Base-by-base conservation (phyloP, 495 filamentous ascomycete genomes). In the Penicillium bialowiezense region DNA sequence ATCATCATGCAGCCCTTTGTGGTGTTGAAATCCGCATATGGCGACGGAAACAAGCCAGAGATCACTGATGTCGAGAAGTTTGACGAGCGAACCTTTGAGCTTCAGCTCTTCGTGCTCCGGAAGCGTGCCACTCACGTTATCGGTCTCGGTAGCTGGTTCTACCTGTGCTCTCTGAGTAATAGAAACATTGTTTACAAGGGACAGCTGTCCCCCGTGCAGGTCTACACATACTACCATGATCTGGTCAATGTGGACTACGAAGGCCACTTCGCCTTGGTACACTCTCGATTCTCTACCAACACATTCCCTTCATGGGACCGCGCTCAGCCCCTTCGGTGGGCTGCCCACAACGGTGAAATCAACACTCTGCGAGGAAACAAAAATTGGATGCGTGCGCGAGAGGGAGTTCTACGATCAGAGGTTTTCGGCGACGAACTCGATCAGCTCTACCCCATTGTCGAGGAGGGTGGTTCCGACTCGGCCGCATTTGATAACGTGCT, bases 181-280 rank as follows among this genome's bases (percentile, higher is more conserved):
- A 90, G 90, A 67, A 99, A 97, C 71, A 97, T 99, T 67, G 88
- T 99, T 33, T 99, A 99, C 78, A 99, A 99, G 80, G 93, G 93
- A 51, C 93, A 99, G 69, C 75, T 99, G 53, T 88, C 93, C 34
- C 93, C 93, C 15, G 82, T 92, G 14, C 93, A 99, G 69, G 93
- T 99, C n/a, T 99, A 99, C 71, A 83, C 93, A 66, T 99, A 99
- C 73, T 99, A 96, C 74, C 87, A 97, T 69, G 93, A 99, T 72
- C 69, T 99, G 67, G 88, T 97, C 48, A 93, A 91, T 55, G 91
- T 96, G 34, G 93, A 99, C 65, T 99, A 95, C 69, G 91, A 97
- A 74, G 93, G 87, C 33, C 90, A 97, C 68, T 99, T 99, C 67
- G 93, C 93, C 35, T 80, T 99, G 18, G 93, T 99, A 18, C 93